A percentile compares a stretch with the other conserved stretches of the same genome.
Conservation (phyloP, 192 early-diverging fungal species). For the Oehlia diaphana region DNA sequence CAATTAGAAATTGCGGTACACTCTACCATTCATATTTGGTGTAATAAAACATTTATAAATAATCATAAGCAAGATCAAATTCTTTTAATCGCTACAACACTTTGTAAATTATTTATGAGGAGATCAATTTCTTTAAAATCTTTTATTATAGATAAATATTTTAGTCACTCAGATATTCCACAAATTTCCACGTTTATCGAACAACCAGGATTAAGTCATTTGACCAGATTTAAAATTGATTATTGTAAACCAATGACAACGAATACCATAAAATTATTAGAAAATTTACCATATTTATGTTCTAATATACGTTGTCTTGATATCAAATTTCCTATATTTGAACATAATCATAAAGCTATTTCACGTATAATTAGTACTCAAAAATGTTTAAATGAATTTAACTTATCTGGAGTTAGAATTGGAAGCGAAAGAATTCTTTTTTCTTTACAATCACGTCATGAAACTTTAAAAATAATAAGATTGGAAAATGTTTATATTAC, state of each 20-base stretch:
- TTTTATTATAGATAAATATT: constrained; percentile 12
- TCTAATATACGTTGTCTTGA: background rate
- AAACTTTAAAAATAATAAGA: background rate
- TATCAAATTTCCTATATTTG: constrained; percentile 3
- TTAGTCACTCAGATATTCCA: constrained; percentile 1
- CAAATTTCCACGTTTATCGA: background rate
- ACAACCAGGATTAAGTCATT: background rate
- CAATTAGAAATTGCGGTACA: background rate
- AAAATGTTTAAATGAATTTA: background rate
- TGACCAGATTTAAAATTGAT: background rate
- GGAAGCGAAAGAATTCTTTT: background rate
- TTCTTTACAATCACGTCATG: background rate
- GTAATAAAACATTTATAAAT: background rate
- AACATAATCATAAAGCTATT: background rate
- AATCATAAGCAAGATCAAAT: background rate
- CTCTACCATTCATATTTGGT: background rate
- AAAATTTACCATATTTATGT: background rate
- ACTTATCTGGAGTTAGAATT: background rate
- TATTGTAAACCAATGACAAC: background rate
- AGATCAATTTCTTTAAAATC: background rate
- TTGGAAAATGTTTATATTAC: constrained; percentile 2
- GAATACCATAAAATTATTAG: background rate
- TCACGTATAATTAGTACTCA: background rate
- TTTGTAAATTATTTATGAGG: constrained; percentile 9
- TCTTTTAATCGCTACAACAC: background rate